Evolutionary conservation across 768 basidiomycete species (phyloP).

Genomic region (Amanita rubescens): DNA sequence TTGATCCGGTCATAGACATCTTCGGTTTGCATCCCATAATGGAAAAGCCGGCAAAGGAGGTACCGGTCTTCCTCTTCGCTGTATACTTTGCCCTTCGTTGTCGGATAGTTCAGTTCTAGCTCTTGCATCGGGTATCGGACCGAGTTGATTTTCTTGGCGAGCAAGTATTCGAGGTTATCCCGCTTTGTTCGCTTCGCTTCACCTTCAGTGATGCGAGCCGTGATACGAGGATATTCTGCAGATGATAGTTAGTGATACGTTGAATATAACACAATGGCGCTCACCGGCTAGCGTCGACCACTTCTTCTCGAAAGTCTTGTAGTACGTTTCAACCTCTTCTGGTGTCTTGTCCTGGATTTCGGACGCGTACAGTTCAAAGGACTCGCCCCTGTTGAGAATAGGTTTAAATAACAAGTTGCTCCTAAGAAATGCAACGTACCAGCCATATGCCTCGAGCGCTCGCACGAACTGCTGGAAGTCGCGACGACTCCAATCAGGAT

Average conservation of each 20-base stretch:
- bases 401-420: background rate
- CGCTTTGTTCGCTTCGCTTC: slow-evolving; percentile 86
- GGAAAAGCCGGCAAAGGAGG: slow-evolving; percentile 79
- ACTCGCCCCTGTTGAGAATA: slow-evolving; percentile 42
- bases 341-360: slow-evolving; percentile 82
- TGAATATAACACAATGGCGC: slow-evolving; percentile 13
- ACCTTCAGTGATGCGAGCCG: slow-evolving; percentile 80
- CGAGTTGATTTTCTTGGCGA: slow-evolving; percentile 75
- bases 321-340: slow-evolving; percentile 73
- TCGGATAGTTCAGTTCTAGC: slow-evolving; percentile 90
- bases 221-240: slow-evolving; percentile 72
- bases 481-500: slow-evolving; percentile 85
- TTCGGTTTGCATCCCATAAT: slow-evolving; percentile 84
- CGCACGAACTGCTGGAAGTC: slow-evolving; percentile 91
- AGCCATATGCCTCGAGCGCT: slow-evolving; percentile 61
- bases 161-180: slow-evolving; percentile 69
- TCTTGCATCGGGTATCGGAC: slow-evolving; percentile 94
- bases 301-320: slow-evolving; percentile 80
- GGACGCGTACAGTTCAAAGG: slow-evolving; percentile 60
- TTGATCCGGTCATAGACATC: slow-evolving; percentile 95
- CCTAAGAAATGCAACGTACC: slow-evolving; percentile 36
- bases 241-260: background rate
- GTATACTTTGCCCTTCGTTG: slow-evolving; percentile 95
- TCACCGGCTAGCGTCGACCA: slow-evolving; percentile 78
- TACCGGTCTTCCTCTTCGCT: slow-evolving; percentile 97